Evolutionary conservation across 192 early-diverging fungal species (phyloP).

Genomic region (Coemansia sp.): DNA sequence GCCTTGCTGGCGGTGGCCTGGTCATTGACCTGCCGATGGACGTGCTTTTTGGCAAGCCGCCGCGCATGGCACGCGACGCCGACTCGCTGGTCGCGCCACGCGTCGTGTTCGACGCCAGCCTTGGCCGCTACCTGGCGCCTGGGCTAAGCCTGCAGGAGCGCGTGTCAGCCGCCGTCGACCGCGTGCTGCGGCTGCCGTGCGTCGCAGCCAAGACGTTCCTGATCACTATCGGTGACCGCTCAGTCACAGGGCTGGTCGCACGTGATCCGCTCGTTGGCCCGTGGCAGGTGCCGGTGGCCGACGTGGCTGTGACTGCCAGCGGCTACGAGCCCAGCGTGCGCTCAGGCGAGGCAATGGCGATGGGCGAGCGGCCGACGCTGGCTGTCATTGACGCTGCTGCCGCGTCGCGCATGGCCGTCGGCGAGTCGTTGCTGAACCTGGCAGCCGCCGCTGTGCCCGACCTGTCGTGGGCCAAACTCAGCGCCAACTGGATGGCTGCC

Average conservation of each 20-base stretch:
- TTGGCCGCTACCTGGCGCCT: constrained; percentile 60
- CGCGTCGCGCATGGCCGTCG: constrained; percentile 96
- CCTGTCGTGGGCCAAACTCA: constrained; percentile 74
- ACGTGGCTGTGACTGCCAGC: constrained; percentile 87
- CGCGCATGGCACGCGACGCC: constrained; percentile 86
- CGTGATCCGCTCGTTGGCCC: constrained; percentile 99
- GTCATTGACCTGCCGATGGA: constrained; percentile 97
- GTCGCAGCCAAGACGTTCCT: constrained; percentile 95
- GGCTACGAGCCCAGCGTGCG: constrained; percentile 56
- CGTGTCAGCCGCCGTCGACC: constrained; percentile 62
- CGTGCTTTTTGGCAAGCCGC: constrained; percentile 94
- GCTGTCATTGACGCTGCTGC: constrained; percentile 84
- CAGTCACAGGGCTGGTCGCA: constrained; percentile 89
- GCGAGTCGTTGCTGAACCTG: constrained; percentile 89
- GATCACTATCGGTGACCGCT: constrained; percentile 97
- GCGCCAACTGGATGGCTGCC: constrained; percentile 99
- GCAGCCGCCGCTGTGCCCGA: constrained; percentile 79
- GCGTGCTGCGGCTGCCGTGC: constrained; percentile 81
- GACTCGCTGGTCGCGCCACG: constrained; percentile 54
- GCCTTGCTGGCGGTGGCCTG: constrained; percentile 46
- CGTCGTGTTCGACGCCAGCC: constrained; percentile 58
- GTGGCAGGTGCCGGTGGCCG: constrained; percentile 98
- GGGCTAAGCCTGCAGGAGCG: constrained; percentile 29
- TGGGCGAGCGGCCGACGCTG: constrained; percentile 92
- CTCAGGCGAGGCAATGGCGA: constrained; percentile 95